phyloP scores from a whole-genome alignment of 2,329 filamentous ascomycete genomes.

The Triangularia setosa region DNA sequence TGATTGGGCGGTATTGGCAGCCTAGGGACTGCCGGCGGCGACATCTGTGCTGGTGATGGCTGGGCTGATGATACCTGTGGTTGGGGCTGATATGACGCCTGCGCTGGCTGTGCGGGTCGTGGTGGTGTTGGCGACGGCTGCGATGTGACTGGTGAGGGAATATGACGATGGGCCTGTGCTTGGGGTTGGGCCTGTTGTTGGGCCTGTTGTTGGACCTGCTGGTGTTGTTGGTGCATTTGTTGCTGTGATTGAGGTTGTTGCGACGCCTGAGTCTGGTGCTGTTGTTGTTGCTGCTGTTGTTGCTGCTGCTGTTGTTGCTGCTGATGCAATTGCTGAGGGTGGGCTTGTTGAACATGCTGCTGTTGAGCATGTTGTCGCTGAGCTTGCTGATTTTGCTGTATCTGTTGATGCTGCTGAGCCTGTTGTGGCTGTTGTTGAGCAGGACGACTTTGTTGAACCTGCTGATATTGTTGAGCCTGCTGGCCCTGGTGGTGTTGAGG shows the following conservation, averaged over 20 bases:
- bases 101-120: background rate
- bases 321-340: constrained; percentile 6
- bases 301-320: constrained; percentile 14
- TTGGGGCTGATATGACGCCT: background rate
- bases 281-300: constrained; percentile 14
- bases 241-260: background rate
- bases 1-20: constrained; percentile 21
- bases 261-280: constrained; percentile 12
- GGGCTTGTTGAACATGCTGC: constrained; percentile 14
- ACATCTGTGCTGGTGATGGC: background rate
- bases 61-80: background rate
- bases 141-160: background rate
- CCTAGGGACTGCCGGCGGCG: constrained; percentile 4
- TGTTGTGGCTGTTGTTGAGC: constrained; percentile 9
- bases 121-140: background rate
- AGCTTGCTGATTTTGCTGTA: constrained; percentile 14
- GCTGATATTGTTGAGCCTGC: constrained; percentile 11
- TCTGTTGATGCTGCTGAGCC: constrained; percentile 9
- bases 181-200: background rate
- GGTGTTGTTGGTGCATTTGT: constrained; percentile 4
- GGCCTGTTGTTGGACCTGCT: background rate
- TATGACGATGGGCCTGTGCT: background rate
- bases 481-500: constrained; percentile 6
- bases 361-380: constrained; percentile 6
- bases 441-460: constrained; percentile 4